Percentiles rank a stretch among this genome's conserved stretches.
phyloP scores from a whole-genome alignment of 2,329 filamentous ascomycete species.

The Phoma sp. region DNA sequence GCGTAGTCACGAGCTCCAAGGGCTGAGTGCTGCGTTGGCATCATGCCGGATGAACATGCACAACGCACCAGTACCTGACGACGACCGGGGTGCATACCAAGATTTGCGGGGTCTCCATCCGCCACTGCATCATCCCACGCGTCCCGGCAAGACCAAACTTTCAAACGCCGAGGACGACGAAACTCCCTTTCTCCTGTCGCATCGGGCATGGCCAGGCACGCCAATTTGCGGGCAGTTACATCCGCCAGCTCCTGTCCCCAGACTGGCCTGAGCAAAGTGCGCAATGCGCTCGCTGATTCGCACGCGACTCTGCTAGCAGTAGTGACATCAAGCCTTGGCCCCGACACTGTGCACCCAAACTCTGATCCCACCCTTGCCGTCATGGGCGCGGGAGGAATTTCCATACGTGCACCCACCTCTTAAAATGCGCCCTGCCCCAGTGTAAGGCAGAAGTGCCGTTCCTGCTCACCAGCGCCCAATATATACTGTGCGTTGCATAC shows the following conservation, averaged over 20 bases:
- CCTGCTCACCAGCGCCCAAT: slow-evolving; percentile 31
- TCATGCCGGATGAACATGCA: slow-evolving; percentile 19
- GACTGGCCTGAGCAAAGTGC: slow-evolving; percentile 20
- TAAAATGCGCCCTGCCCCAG: slow-evolving; percentile 37
- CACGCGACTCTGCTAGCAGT: slow-evolving; percentile 20
- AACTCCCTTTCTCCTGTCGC: slow-evolving; percentile 13
- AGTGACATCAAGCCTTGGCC: slow-evolving; percentile 44
- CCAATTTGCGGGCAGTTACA: slow-evolving; percentile 27
- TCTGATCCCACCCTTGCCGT: slow-evolving; percentile 44
- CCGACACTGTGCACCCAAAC: slow-evolving; percentile 28
- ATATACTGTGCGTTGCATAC: slow-evolving; percentile 27
- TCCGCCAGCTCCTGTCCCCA: slow-evolving; percentile 21
- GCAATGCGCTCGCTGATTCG: slow-evolving; percentile 32
- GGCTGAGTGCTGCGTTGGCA: slow-evolving; percentile 14
- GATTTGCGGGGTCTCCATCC: slow-evolving; percentile 37
- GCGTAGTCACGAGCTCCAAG: slow-evolving; percentile 22
- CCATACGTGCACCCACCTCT: slow-evolving; percentile 24
- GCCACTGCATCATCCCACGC: slow-evolving; percentile 43
- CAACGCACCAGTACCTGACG: slow-evolving; percentile 39
- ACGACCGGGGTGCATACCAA: slow-evolving; percentile 29
- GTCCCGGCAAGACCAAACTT: slow-evolving; percentile 28
- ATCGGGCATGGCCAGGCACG: slow-evolving; percentile 8
- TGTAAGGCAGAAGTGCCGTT: slow-evolving; percentile 17
- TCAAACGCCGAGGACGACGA: slow-evolving; percentile 42
- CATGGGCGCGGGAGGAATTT: slow-evolving; percentile 41